Evolutionary conservation across 1,284 basidiomycete genomes (phyloP).

Genomic region (Sphagnurus paluster): DNA sequence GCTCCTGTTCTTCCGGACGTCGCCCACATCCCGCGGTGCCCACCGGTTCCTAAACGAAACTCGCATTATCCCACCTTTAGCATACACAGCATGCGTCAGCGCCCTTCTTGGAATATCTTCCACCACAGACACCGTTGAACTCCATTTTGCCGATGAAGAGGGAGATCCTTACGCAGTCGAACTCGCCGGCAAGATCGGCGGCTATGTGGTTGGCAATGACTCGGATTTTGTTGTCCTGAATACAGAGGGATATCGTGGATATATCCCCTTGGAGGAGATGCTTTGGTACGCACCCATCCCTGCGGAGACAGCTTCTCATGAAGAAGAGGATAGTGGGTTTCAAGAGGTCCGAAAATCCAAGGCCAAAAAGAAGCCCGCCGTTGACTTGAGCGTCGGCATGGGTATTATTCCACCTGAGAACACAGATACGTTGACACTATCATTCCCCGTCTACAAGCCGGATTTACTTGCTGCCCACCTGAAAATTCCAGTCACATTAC

Average conservation of each 20-base stretch:
- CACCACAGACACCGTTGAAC: constrained; percentile 38
- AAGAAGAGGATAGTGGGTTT: constrained; percentile 59
- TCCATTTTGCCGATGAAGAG: constrained; percentile 83
- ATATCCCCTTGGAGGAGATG: constrained; percentile 81
- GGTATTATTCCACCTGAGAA: constrained; percentile 60
- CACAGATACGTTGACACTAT: constrained; percentile 46
- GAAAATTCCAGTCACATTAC: constrained; percentile 65
- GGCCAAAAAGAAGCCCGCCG: constrained; percentile 32
- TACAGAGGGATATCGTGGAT: constrained; percentile 72
- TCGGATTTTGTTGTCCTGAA: constrained; percentile 84
- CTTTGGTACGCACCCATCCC: constrained; percentile 54
- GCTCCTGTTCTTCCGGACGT: constrained; percentile 85
- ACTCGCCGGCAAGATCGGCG: constrained; percentile 72
- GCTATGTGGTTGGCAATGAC: constrained; percentile 78
- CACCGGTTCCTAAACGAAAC: constrained; percentile 73
- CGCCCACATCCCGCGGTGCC: constrained; percentile 63
- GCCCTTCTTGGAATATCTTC: constrained; percentile 50
- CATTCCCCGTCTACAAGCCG: constrained; percentile 67
- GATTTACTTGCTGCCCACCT: constrained; percentile 63
- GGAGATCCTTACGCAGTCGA: constrained; percentile 86
- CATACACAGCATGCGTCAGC: constrained; percentile 60
- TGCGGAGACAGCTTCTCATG: constrained; percentile 33
- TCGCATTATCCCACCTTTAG: constrained; percentile 77
- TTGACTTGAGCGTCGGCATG: constrained; percentile 30
- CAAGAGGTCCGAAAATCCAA: constrained; percentile 53